phyloP scores from a whole-genome alignment of 768 basidiomycete species.

The Trametes gibbosa region DNA sequence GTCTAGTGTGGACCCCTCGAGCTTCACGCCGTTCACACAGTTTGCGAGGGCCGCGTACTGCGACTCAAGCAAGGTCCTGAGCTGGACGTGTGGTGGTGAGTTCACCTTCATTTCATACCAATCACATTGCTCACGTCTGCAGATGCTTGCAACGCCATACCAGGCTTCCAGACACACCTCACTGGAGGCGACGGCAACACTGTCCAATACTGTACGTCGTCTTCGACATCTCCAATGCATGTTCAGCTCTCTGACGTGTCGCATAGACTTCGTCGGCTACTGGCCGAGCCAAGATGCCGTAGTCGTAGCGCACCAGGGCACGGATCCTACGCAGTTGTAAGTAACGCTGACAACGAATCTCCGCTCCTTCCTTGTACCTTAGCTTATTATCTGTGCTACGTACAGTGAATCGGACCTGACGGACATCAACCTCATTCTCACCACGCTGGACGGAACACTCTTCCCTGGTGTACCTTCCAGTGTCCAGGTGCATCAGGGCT shows the following conservation, averaged over 20 bases:
- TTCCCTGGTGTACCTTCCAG: constrained; percentile 52
- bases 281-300: constrained; percentile 49
- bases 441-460: constrained; percentile 40
- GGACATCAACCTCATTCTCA: constrained; percentile 42
- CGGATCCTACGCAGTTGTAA: constrained; percentile 54
- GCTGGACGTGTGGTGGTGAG: constrained; percentile 42
- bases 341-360: constrained; percentile 13
- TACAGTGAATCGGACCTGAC: constrained; percentile 49
- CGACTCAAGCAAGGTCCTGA: constrained; percentile 32
- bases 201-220: constrained; percentile 45
- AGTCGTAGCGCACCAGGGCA: constrained; percentile 62
- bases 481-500: constrained; percentile 53
- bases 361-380: background rate
- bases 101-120: background rate
- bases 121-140: no score
- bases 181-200: constrained; percentile 50
- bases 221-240: no score
- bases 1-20: constrained; percentile 32
- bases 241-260: background rate
- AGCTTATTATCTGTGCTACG: background rate
- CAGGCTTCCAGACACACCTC: constrained; percentile 39
- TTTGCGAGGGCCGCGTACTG: constrained; percentile 60
- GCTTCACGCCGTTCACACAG: constrained; percentile 46
- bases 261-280: constrained; percentile 53
- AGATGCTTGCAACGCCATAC: constrained; percentile 41